Conservation (phyloP, 768 basidiomycete genomes). For the Tulasnella sp. region DNA sequence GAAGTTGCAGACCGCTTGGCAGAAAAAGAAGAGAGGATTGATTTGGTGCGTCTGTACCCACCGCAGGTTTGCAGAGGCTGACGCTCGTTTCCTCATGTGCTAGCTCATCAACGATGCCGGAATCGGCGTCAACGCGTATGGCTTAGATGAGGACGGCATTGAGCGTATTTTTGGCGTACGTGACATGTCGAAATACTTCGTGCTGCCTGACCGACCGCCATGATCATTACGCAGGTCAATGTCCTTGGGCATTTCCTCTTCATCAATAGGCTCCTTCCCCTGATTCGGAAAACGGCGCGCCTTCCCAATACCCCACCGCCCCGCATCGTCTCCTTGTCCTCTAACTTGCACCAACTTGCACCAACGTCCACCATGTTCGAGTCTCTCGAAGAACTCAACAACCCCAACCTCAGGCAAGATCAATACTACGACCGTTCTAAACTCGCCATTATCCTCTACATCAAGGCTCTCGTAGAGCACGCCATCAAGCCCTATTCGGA, state of each 20-base stretch:
- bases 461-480: conserved; percentile 25
- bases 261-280: conserved; percentile 33
- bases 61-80: neutral
- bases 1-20: conserved; percentile 23
- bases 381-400: conserved; percentile 30
- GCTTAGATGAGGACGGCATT: conserved; percentile 24
- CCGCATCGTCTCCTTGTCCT: conserved; percentile 32
- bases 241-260: conserved; percentile 33
- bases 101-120: conserved; percentile 26
- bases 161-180: conserved; percentile 19
- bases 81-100: neutral
- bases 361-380: conserved; percentile 28
- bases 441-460: conserved; percentile 32
- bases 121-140: conserved; percentile 25
- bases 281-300: conserved; percentile 28
- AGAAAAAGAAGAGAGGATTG: conserved; percentile 19
- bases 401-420: conserved; percentile 25
- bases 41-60: conserved; percentile 18
- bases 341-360: conserved; percentile 31
- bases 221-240: conserved; percentile 23
- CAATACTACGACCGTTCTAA: conserved; percentile 33
- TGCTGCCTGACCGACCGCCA: neutral
- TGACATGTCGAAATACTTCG: neutral
- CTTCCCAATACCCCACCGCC: conserved; percentile 22
- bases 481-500: conserved; percentile 27